phyloP scores from a whole-genome alignment of 2,329 filamentous ascomycete genomes.

The Alternaria gaisen region DNA sequence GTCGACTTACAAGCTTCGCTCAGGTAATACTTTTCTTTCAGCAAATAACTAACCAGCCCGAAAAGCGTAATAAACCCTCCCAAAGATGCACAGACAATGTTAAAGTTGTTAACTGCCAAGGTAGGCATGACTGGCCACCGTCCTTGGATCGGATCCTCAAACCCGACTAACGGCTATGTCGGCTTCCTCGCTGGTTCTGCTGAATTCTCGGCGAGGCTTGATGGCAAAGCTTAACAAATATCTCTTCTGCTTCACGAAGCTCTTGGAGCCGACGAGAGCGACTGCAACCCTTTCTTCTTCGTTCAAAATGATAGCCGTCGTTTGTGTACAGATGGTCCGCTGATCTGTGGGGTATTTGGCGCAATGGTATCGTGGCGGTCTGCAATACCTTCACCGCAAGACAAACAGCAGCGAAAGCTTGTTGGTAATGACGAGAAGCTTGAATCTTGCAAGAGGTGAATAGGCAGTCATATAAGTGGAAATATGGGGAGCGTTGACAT shows the following conservation, averaged over 20 bases:
- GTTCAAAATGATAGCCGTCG: not conserved
- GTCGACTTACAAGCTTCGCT: conserved; percentile 80
- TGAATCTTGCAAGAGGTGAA: not conserved
- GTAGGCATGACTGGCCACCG: conserved; percentile 61
- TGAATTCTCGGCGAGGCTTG: conserved; percentile 17
- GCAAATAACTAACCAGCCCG: conserved; percentile 85
- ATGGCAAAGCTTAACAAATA: conserved; percentile 7
- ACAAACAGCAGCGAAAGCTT: not conserved
- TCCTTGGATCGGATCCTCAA: not conserved
- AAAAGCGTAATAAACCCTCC: conserved; percentile 93
- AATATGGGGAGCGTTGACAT: conserved; percentile 1
- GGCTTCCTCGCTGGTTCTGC: conserved; percentile 9
- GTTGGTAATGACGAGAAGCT: not conserved
- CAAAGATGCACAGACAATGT: conserved; percentile 80
- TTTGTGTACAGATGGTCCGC: not conserved
- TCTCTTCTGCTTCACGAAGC: not conserved
- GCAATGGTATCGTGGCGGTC: not conserved
- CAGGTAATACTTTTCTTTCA: conserved; percentile 90
- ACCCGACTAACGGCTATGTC: conserved; percentile 3
- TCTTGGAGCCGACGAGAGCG: not conserved
- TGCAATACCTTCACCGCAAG: not conserved
- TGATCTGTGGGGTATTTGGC: conserved; percentile 1
- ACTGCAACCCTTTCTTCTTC: not conserved
- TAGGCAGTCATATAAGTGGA: not conserved
- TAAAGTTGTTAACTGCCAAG: conserved; percentile 77